These are phyloP conservation scores for Chytriomyces sp. DNA, from an alignment of 192 early-diverging fungal species.

Conservation along the genomic window DNA sequence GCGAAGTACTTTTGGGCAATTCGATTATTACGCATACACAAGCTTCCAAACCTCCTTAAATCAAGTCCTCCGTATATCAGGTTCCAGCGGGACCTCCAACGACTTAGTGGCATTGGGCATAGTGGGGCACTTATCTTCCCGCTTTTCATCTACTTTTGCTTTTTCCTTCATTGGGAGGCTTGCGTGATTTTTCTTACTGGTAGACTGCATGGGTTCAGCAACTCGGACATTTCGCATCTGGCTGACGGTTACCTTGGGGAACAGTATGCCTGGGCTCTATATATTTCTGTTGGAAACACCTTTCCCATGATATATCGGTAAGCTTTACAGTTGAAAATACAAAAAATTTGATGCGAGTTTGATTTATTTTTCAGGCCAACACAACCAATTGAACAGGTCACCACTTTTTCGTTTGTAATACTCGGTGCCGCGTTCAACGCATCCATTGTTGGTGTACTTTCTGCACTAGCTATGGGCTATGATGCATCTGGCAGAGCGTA, in stretches of 20 bases:
- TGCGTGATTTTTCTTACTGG: constrained; percentile 43
- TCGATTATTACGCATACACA: not conserved
- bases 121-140: constrained; percentile 41
- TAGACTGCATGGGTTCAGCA: constrained; percentile 19
- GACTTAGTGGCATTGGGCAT: constrained; percentile 36
- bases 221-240: constrained; percentile 27
- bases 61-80: not conserved
- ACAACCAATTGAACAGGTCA: constrained; percentile 36
- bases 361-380: constrained; percentile 26
- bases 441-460: constrained; percentile 50
- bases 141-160: constrained; percentile 24
- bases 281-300: constrained; percentile 34
- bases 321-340: constrained; percentile 17
- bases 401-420: constrained; percentile 33
- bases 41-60: constrained; percentile 6
- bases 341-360: not conserved
- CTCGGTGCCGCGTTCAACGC: constrained; percentile 42
- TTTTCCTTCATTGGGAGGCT: constrained; percentile 44
- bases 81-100: not conserved
- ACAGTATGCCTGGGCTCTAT: constrained; percentile 46
- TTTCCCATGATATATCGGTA: constrained; percentile 36
- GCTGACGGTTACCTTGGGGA: constrained; percentile 21
- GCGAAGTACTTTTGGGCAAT: constrained; percentile 1
- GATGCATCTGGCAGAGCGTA: constrained; percentile 41
- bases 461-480: constrained; percentile 50